Base-by-base conservation (phyloP, 2,329 filamentous ascomycete genomes). In the Botrytis pseudocinerea region DNA sequence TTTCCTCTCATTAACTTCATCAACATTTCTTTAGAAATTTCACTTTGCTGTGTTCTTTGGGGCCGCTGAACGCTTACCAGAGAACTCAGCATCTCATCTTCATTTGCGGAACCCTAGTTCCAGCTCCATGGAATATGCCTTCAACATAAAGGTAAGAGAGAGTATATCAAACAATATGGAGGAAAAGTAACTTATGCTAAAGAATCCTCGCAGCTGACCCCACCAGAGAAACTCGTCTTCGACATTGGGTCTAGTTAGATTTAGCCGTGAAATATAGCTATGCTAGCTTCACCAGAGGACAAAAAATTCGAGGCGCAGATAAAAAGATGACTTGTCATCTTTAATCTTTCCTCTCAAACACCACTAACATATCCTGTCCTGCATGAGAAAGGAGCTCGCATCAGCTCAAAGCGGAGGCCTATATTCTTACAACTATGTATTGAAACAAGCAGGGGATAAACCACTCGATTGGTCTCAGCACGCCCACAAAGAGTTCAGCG, bases 281-380 rank as follows among this genome's bases (percentile, higher is more conserved):
- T 14, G 48, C 25, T 51, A 51, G 48, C 48, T 51, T 12, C 48
- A n/a, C 7, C 25, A 51, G 4, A 51, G 5, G 14, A 51, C n/a
- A 2, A n/a, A n/a, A 6, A n/a, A 4, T 14, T 51, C 6, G 10
- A 51, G 10, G 25, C 9, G 10, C 46, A 51, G 46, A n/a, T n/a
- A 7, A 51, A 4, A 14, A 51, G 46, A 4, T 12, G 22, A 12
- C 4, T 51, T 51, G 25, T 14, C 25, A n/a, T 51, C 48, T 51
- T 51, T 4, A 14, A n/a, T 10, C 4, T 51, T 51, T 2, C 48
- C 14, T 51, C 48, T 51, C 48, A n/a, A n/a, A 51, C 25, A 51
- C 0, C 14, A n/a, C 25, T n/a, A n/a, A 5, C 14, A 10, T 1
- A 14, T 51, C 14, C 7, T 51, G 22, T n/a, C 0, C 10, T n/a